These are phyloP conservation scores for Nicotiana tomentosiformis DNA, from an alignment of 257 asterid species.

Conservation along the genomic window DNA sequence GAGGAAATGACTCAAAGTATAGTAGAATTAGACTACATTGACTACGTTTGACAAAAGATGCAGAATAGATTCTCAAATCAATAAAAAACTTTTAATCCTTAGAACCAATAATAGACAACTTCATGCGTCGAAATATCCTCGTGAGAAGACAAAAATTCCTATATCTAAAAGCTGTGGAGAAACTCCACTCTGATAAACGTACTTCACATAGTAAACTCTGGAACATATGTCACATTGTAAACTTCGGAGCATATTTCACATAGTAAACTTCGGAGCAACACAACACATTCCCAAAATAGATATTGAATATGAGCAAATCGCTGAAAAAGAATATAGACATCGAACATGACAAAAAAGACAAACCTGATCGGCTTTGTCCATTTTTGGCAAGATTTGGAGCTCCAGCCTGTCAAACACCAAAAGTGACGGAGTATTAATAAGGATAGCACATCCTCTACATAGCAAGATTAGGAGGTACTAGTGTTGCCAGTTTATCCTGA, in stretches of 20 bases:
- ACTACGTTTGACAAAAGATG: neutral
- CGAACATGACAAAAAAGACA: slow-evolving; percentile 3
- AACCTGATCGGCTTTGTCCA: slow-evolving; percentile 38
- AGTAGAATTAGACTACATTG: neutral
- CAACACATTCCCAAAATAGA: neutral
- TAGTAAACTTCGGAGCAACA: neutral
- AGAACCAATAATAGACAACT: neutral
- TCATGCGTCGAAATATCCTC: neutral
- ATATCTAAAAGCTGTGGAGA: neutral
- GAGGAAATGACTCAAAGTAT: neutral
- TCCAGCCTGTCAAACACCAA: slow-evolving; percentile 36
- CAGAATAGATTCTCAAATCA: neutral
- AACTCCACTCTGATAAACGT: neutral
- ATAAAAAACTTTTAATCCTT: neutral
- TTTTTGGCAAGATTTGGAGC: slow-evolving; percentile 25
- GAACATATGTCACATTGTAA: neutral
- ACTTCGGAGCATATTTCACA: neutral
- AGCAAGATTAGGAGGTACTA: neutral
- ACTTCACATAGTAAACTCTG: neutral
- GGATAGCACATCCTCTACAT: neutral
- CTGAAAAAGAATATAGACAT: neutral
- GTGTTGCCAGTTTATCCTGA: neutral
- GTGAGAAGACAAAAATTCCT: neutral
- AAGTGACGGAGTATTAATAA: neutral
- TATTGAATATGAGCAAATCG: neutral